Base-by-base conservation (phyloP, 495 filamentous ascomycete species). In the Penicillium atrosanguineum region DNA sequence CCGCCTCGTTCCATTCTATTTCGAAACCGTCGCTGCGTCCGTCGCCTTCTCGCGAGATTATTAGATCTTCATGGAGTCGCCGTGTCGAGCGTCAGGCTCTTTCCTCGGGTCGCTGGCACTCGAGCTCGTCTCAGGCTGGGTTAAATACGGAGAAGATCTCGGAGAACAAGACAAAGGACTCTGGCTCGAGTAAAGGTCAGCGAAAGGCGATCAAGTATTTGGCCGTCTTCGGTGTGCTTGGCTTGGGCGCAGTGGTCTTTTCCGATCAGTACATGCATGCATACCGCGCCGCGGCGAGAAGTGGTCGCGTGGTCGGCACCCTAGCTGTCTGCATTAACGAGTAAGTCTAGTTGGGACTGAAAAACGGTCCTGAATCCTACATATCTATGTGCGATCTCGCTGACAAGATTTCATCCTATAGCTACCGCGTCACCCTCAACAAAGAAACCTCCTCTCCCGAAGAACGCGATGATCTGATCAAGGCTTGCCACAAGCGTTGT, bases 401-500 rank as follows among this genome's bases (percentile, higher is more conserved):
- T 34, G 14, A 34, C 31, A 14, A 3, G 12, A 34, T 14, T 34
- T 34, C 3, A 2, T 4, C 12, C 31, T 1, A 55, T 59, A 95
- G 91, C 67, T 96, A 96, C 67, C 90, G 89, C 50, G 81, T 82
- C 15, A 90, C 90, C 6, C 74, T 96, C 44, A 91, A 87, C 51
- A 65, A 82, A 61, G 79, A 83, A 52, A 67, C 77, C 41, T 75
- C 84, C 34, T 66, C 82, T 31, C 72, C 78, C 20, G 81, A 83
- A 44, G 83, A 93, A 64, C 76, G 81, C 60, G 74, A 80, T n/a
- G 69, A 68, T 26, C 61, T 84, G n/a, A 77, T 99, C 44, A 85
- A 83, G 57, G 84, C 83, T 61, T 97, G 94, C 65, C 94, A 99
- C 73, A 87, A 93, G 68, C 82, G 94, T 63, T 99, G 94, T 71